phyloP scores from a whole-genome alignment of 768 basidiomycete genomes.

The Mrakia blollopis region DNA sequence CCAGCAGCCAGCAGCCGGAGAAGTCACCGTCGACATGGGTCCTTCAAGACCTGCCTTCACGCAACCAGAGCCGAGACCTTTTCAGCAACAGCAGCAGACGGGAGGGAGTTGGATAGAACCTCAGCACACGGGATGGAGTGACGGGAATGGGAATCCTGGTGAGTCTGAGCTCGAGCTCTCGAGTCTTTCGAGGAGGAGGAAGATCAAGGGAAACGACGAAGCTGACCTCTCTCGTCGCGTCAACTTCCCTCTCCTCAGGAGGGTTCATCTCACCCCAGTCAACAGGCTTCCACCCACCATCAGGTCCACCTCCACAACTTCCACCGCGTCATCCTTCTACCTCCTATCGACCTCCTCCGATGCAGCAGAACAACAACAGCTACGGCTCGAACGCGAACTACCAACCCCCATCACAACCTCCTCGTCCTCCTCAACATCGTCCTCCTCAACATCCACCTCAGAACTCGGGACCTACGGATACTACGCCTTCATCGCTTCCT shows the following conservation, averaged over 20 bases:
- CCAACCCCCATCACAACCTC: not conserved
- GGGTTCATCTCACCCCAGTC: not conserved
- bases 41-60: conserved; percentile 14
- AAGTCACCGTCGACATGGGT: conserved; percentile 17
- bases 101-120: conserved; percentile 5
- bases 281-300: not conserved
- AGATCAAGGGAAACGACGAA: too few relatives aligned
- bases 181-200: not conserved
- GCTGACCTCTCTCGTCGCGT: not conserved
- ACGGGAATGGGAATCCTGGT: conserved; percentile 22
- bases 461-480: not conserved
- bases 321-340: conserved; percentile 1
- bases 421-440: not conserved
- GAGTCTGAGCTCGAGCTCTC: not conserved
- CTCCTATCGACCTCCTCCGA: not conserved
- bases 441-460: not conserved
- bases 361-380: conserved; percentile 5
- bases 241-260: not conserved
- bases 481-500: conserved; percentile 7
- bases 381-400: not conserved
- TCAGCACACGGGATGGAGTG: conserved; percentile 14
- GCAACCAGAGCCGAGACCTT: not conserved
- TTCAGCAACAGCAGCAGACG: not conserved
- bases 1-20: not conserved
- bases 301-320: not conserved